These are phyloP conservation scores for cucumber (Cucumis sativus) DNA, from an alignment of 306 rosid species.

Conservation along the genomic window Cucumber_9930_V3 NC_026656.2:4698001-4698500, in stretches of 20 bases:
- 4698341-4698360: slow-evolving; percentile 16
- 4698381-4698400: slow-evolving; percentile 24
- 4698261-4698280: slow-evolving; percentile 22
- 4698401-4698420: slow-evolving; percentile 11
- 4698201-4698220: slow-evolving; percentile 16
- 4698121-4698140: neutral
- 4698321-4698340: slow-evolving; percentile 14
- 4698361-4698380: slow-evolving; percentile 18
- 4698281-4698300: slow-evolving; percentile 13
- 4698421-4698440: slow-evolving; percentile 6
- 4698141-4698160: neutral
- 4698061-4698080: slow-evolving; percentile 60
- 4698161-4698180: slow-evolving; percentile 8
- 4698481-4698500: too few species aligned
- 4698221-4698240: neutral
- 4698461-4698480: too few species aligned
- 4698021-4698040: slow-evolving; percentile 55
- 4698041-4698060: slow-evolving; percentile 85
- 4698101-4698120: neutral
- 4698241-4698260: neutral
- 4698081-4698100: slow-evolving; percentile 40
- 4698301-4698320: neutral
- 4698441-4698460: too few species aligned
- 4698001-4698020: slow-evolving; percentile 50
- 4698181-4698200: neutral